These are phyloP conservation scores for Solanum ahanhuiri DNA, from an alignment of 257 asterid species.

Conservation along the genomic window DNA sequence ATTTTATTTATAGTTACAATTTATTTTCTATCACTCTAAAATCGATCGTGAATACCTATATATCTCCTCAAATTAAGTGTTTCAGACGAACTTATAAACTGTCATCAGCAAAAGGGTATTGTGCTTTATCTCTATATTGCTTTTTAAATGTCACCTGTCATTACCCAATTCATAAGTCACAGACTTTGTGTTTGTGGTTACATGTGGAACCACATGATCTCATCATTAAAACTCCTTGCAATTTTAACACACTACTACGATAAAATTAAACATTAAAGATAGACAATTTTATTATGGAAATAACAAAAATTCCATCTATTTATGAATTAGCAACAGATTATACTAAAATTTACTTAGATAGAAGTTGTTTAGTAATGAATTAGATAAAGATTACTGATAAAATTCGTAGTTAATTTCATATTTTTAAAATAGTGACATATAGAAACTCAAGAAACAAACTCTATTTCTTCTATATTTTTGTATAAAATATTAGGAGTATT, in stretches of 20 bases:
- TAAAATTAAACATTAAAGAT: no score
- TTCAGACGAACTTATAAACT: background rate
- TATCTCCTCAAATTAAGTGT: background rate
- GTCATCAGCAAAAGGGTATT: background rate
- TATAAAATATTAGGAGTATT: background rate
- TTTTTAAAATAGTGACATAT: no score
- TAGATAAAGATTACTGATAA: no score
- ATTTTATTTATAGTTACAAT: no score
- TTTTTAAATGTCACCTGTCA: background rate
- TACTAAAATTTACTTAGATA: no score
- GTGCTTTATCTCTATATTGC: background rate
- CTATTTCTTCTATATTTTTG: background rate
- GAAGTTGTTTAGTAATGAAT: no score
- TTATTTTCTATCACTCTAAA: background rate
- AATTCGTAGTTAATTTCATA: no score
- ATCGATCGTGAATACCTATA: no score
- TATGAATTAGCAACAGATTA: no score
- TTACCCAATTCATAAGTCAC: background rate
- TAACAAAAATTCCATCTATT: no score
- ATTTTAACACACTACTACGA: background rate
- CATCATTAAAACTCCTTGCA: background rate
- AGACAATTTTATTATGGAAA: no score
- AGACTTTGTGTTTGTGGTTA: background rate
- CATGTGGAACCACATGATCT: background rate
- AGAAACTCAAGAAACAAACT: background rate